These are phyloP conservation scores for Thelonectria discophora DNA, from an alignment of 2,329 filamentous ascomycete species.

Conservation along the genomic window DNA sequence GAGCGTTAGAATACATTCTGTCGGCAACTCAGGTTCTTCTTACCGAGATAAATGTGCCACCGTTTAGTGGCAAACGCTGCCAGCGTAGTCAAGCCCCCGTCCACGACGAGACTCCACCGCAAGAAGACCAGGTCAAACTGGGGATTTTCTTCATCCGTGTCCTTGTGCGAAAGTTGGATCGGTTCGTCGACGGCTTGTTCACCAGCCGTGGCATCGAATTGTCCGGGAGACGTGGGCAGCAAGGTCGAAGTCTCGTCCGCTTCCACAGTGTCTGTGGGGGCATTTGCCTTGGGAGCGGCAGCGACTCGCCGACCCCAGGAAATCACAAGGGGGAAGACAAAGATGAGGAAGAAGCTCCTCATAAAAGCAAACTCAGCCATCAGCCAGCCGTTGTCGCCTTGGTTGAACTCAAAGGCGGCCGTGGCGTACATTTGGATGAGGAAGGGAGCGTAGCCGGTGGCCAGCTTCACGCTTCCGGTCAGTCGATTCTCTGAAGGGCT, in stretches of 20 bases:
- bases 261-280: constrained; percentile 7
- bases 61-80: constrained; percentile 68
- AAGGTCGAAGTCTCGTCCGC: constrained; percentile 25
- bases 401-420: constrained; percentile 62
- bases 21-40: constrained; percentile 19
- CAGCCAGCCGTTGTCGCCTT: constrained; percentile 64
- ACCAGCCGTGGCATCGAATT: constrained; percentile 53
- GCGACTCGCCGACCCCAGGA: constrained; percentile 49
- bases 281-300: neutral
- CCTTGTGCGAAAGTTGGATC: constrained; percentile 39
- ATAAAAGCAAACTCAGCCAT: constrained; percentile 66
- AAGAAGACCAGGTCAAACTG: constrained; percentile 75
- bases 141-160: constrained; percentile 56
- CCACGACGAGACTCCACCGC: constrained; percentile 70
- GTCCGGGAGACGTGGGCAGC: constrained; percentile 50
- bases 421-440: constrained; percentile 69
- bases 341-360: constrained; percentile 63
- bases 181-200: constrained; percentile 58
- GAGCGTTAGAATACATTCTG: neutral
- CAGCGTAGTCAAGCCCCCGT: constrained; percentile 70
- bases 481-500: neutral
- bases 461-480: constrained; percentile 52
- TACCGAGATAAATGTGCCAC: constrained; percentile 74
- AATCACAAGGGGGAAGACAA: constrained; percentile 64
- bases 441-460: constrained; percentile 72